Base-by-base conservation (phyloP, 2,329 filamentous ascomycete species). In the Sporothrix sp. region DNA sequence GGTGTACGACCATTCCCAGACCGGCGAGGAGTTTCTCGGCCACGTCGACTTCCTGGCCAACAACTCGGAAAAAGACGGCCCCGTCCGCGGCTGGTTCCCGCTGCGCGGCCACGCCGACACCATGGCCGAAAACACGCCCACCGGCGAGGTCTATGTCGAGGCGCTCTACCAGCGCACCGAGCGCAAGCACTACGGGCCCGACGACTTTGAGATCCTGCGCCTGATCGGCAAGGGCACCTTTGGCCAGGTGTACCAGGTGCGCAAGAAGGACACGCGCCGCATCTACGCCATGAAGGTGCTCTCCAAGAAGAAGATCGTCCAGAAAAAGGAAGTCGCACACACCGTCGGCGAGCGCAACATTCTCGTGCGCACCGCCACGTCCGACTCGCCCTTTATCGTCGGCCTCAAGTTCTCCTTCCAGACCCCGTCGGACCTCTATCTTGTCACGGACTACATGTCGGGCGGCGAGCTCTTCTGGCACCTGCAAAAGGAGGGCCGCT, bases 391-490 rank as follows among this genome's bases (percentile, higher is more conserved):
- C 0, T 98, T 98, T 63, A 98, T 98, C 56, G 93, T 98, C 36
- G 91, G 91, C 7, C 76, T 98, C 61, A 98, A 98, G 63, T 98
- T 97, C 65, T 97, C 93, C 0, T 98, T 98, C 72, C 93, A 98
- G 66, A 97, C 93, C 0, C 87, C 90, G 1, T 93, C 90, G 4
- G 93, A 98, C 66, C 78, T 98, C 2, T 97, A 97, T 65, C 76
- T 98, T n/a, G 93, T 98, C 13, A 97, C 93, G 5, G 93, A 97
- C 65, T 98, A 96, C 72, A 97, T 98, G 93, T 98, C 93, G 14
- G 93, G 93, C 35, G 93, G 93, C 52, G 93, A 98, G 67, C 75
- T 98, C 1, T 98, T 98, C 69, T 98, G 93, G 91, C 93, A 98
- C 71, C 70, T 98, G 52, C 93, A 98, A 65, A 95, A 95, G 64